phyloP scores from a whole-genome alignment of 805 yeast genomes.

The Pichia phayaonensis region DNA sequence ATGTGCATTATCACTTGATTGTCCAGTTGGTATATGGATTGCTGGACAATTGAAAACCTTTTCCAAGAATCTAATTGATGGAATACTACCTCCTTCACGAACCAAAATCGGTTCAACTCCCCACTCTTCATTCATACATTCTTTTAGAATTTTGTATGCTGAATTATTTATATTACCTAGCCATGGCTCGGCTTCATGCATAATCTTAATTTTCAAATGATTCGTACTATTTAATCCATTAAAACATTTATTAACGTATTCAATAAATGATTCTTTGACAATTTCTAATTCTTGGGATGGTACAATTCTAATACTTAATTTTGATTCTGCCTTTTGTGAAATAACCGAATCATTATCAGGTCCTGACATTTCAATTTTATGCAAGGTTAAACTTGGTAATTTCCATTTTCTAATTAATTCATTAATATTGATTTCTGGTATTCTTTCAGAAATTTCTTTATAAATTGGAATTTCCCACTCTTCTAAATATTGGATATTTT shows the following conservation, averaged over 20 bases:
- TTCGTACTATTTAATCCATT: conserved; percentile 49
- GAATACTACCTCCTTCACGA: conserved; percentile 96
- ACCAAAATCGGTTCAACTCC: conserved; percentile 72
- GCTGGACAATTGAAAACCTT: conserved; percentile 80
- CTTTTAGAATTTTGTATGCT: conserved; percentile 59
- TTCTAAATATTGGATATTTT: conserved; percentile 15
- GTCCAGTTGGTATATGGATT: conserved; percentile 95
- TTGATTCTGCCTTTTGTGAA: conserved; percentile 71
- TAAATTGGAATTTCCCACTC: conserved; percentile 54
- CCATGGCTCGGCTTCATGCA: conserved; percentile 95
- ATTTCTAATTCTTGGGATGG: conserved; percentile 72
- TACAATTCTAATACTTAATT: conserved; percentile 77
- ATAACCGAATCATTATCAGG: conserved; percentile 87
- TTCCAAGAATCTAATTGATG: conserved; percentile 79
- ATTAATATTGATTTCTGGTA: conserved; percentile 26
- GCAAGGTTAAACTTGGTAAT: conserved; percentile 81
- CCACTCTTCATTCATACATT: conserved; percentile 68
- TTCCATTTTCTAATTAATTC: conserved; percentile 80
- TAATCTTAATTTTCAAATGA: conserved; percentile 48
- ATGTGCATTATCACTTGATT: conserved; percentile 90
- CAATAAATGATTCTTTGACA: conserved; percentile 44
- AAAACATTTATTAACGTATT: conserved; percentile 43
- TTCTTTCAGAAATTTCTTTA: conserved; percentile 45
- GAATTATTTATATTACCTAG: conserved; percentile 75
- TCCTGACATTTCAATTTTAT: conserved; percentile 78